These are phyloP conservation scores for Boletus albobrunnescens DNA, from an alignment of 1,284 basidiomycete species.

Conservation along the genomic window DNA sequence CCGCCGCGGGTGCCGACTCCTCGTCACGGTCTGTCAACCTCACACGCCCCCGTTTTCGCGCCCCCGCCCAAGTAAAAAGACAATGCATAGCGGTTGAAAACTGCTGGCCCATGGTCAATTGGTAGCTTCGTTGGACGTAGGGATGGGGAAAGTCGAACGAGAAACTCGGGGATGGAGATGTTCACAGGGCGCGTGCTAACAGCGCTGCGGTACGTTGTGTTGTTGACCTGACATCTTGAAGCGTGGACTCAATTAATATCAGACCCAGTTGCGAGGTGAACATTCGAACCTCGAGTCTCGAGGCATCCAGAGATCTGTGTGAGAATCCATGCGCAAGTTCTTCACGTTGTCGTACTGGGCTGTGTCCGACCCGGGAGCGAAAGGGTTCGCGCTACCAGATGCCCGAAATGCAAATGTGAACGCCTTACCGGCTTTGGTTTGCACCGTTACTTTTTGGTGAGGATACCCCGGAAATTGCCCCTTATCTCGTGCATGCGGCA, in stretches of 20 bases:
- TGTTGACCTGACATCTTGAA: conserved; percentile 1
- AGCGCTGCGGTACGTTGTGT: background rate
- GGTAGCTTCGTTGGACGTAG: conserved; percentile 9
- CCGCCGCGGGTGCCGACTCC: conserved; percentile 10
- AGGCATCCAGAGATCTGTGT: background rate
- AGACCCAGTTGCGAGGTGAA: background rate
- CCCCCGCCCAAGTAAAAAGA: conserved; percentile 2
- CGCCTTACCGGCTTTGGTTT: background rate
- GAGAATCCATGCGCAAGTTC: background rate
- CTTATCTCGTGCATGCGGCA: background rate
- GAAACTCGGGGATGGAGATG: background rate
- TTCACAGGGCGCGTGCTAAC: conserved; percentile 10
- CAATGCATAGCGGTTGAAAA: conserved; percentile 6
- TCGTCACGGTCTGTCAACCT: conserved; percentile 17
- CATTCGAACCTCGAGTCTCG: too few relatives aligned
- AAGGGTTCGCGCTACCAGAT: background rate
- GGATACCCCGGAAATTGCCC: background rate
- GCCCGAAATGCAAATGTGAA: background rate
- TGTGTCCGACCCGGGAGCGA: background rate
- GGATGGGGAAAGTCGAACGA: background rate
- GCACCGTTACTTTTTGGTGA: background rate
- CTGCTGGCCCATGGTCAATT: conserved; percentile 16
- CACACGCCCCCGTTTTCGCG: conserved; percentile 8
- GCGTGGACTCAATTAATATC: conserved; percentile 8
- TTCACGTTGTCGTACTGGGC: background rate